Evolutionary conservation across 352 stramenopile species (phyloP).

Genomic region (Aphanomyces invadans): DNA sequence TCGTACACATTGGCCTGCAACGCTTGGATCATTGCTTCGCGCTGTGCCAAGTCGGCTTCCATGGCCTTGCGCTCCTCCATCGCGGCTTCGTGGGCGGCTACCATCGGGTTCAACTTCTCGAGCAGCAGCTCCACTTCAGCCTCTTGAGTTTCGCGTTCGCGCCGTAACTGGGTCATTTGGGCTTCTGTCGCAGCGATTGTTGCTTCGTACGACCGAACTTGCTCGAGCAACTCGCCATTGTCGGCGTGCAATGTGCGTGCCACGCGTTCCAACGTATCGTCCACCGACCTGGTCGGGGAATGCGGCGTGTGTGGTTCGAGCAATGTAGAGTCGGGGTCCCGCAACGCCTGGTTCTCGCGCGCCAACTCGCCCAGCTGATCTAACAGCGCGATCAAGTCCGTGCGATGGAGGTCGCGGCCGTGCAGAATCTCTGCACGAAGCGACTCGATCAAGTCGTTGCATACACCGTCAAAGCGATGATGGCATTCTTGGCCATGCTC

Average conservation of each 20-base stretch:
- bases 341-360: neutral
- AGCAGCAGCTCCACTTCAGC: constrained; percentile 1
- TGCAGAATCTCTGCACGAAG: constrained; percentile 15
- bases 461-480: constrained; percentile 10
- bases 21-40: constrained; percentile 1
- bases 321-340: neutral
- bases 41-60: neutral
- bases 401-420: constrained; percentile 10
- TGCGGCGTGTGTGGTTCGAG: neutral
- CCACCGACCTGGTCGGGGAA: no score
- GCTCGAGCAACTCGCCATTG: neutral
- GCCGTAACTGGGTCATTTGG: constrained; percentile 1
- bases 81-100: constrained; percentile 12
- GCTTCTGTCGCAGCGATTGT: constrained; percentile 15
- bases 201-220: constrained; percentile 8
- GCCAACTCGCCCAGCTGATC: constrained; percentile 13
- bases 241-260: constrained; percentile 13
- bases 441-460: constrained; percentile 19
- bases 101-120: constrained; percentile 13
- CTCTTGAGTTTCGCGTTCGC: constrained; percentile 12
- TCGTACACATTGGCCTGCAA: constrained; percentile 15
- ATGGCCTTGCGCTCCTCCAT: neutral
- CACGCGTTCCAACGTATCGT: neutral
- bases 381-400: constrained; percentile 11
- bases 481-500: constrained; percentile 11